phyloP scores from a whole-genome alignment of 1,284 basidiomycete species.

The Puccinia horiana region DNA sequence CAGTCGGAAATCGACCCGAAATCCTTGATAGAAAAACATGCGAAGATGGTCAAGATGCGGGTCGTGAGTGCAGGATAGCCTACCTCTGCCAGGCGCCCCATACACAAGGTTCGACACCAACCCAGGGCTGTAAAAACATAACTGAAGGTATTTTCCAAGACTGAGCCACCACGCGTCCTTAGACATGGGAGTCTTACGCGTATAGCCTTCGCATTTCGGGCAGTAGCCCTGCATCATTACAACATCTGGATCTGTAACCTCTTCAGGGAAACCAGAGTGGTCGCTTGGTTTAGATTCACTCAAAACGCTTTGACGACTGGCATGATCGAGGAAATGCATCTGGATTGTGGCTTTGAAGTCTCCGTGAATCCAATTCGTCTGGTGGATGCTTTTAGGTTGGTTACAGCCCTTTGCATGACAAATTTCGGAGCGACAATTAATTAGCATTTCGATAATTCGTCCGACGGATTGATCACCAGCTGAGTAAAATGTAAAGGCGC shows the following conservation, averaged over 20 bases:
- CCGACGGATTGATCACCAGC: slow-evolving; percentile 49
- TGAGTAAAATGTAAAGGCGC: slow-evolving; percentile 45
- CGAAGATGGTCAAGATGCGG: slow-evolving; percentile 90
- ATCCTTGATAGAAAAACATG: slow-evolving; percentile 73
- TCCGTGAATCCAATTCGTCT: slow-evolving; percentile 47
- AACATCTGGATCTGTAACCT: slow-evolving; percentile 18
- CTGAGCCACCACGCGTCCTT: slow-evolving; percentile 74
- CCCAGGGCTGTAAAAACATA: slow-evolving; percentile 84
- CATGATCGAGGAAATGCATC: slow-evolving; percentile 78
- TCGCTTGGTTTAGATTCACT: slow-evolving; percentile 85
- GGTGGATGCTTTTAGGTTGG: slow-evolving; percentile 45
- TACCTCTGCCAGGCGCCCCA: slow-evolving; percentile 4
- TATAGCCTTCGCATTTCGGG: slow-evolving; percentile 38
- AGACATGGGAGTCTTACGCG: slow-evolving; percentile 84
- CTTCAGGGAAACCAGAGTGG: slow-evolving; percentile 64
- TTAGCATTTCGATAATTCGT: slow-evolving; percentile 64
- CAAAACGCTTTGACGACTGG: slow-evolving; percentile 73
- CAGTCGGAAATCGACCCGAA: slow-evolving; percentile 83
- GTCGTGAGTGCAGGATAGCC: slow-evolving; percentile 75
- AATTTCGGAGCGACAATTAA: slow-evolving; percentile 30
- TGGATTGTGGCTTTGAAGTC: slow-evolving; percentile 65
- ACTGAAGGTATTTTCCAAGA: slow-evolving; percentile 86
- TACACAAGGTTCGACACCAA: slow-evolving; percentile 59
- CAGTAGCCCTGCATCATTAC: slow-evolving; percentile 48
- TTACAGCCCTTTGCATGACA: slow-evolving; percentile 47